Evolutionary conservation across 768 basidiomycete species (phyloP), one percentile per base, ranked within the genome.

Genomic region (Tylopilus balloui): DNA sequence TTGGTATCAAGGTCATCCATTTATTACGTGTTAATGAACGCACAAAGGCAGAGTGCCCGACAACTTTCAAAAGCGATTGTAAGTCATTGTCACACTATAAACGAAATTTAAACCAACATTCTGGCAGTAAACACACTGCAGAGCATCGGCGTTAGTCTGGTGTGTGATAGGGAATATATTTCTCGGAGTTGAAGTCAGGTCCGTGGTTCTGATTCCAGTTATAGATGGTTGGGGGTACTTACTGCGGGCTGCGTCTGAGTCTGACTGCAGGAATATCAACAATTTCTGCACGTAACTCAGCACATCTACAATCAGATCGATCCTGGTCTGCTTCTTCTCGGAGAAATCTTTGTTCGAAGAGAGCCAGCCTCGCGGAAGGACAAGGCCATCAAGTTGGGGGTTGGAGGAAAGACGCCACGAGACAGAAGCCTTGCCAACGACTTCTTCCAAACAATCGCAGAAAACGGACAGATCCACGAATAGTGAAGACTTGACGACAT

Each of bases 361-460:
- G 17, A 81, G 56, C 81, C 81, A 85, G 44, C 72, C 75, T 2
- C 72, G 72, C 0, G 83, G 83, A 28, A 85, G 69, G 5, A 75
- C 73, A 23, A 80, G 54, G 14, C 70, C 67, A 56, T 83, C 76
- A 0, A 80, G 60, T 38, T 37, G 47, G 0, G 36, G 51, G 6
- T 12, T 19, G 19, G 12, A 52, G 32, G 24, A 56, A 53, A 47
- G 63, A 58, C 61, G 63, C 35, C 59, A 57, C 1, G 68, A 66
- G 2, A 83, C 45, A 5, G 77, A 64, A 5, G 72, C 55, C 13
- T 68, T 69, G 7, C 68, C 69, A 40, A 76, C 73, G 2, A 84
- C 58, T 10, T 63, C 61, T 35, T 86, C 84, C 15, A 80, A 50
- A 37, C 76, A 63, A 45, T 78, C 72, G 47, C 80, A 84, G 3